Base-by-base conservation (phyloP, 2,329 filamentous ascomycete species). In the Scedosporium apiospermum region DNA sequence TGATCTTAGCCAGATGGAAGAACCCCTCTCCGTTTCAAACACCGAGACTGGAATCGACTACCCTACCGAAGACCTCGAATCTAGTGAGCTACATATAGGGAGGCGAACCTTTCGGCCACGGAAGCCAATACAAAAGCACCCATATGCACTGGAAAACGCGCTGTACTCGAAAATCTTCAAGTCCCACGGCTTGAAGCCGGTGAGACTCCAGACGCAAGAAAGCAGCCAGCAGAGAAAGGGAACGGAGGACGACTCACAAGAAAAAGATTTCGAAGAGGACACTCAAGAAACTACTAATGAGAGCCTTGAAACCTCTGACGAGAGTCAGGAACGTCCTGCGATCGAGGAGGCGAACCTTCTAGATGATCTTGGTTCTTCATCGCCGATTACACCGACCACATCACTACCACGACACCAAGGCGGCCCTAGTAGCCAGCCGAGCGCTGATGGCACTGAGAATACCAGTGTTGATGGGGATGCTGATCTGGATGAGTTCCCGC, bases 41-140 rank as follows among this genome's bases (percentile, higher is more conserved):
- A 6, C 41, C 2, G 53, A 38, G 18, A 6, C 16, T 4, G 27
- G n/a, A 16, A 30, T 18, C 12, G 51, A 46, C 14, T 34, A 46
- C n/a, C 53, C 44, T 21, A 34, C 41, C 57, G 41, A 53, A 62
- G 6, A 64, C 61, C 60, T 64, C 59, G 46, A 62, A 64, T 26
- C 5, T 51, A 23, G 62, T 27, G 62, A 67, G 69, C 14, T 64
- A 75, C 30, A 73, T 72, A 12, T 71, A 76, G 57, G 76, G 78
- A 53, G 34, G 64, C 77, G 82, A 41, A 83, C 80, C 3, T 72
- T 86, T n/a, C 77, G 83, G 6, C 82, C 82, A 1, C 78, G 83
- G 21, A 86, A 85, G 64, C 82, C 82, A 1, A 86, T 86, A 6
- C 83, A 86, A 68, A 76, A 85, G 67, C 82, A 85, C 55, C 83